These are phyloP conservation scores for Hymenotorrendiella dingleyae DNA, from an alignment of 2,329 filamentous ascomycete species.

Conservation along the genomic window DNA sequence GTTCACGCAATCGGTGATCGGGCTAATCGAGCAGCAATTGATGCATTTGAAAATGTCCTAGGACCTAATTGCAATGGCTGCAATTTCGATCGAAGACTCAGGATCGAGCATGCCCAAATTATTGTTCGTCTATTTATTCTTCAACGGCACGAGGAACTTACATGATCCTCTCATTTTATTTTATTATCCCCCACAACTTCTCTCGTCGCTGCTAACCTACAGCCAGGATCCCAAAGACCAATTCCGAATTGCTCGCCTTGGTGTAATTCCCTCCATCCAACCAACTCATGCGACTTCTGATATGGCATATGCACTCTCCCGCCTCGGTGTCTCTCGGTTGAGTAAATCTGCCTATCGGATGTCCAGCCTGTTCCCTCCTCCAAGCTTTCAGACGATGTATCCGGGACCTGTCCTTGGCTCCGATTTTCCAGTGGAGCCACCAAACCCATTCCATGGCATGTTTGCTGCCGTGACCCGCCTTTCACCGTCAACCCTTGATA, in stretches of 20 bases:
- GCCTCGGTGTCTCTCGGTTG: constrained; percentile 53
- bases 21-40: constrained; percentile 58
- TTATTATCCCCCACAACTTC: neutral
- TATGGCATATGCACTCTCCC: constrained; percentile 57
- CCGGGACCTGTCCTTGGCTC: constrained; percentile 53
- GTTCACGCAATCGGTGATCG: constrained; percentile 69
- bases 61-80: constrained; percentile 48
- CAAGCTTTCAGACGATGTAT: constrained; percentile 6
- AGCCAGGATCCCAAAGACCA: constrained; percentile 54
- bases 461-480: constrained; percentile 61
- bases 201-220: constrained; percentile 6
- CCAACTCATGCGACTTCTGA: constrained; percentile 69
- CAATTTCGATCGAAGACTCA: constrained; percentile 51
- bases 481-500: constrained; percentile 50
- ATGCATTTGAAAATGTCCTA: constrained; percentile 55
- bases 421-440: constrained; percentile 67
- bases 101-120: constrained; percentile 67
- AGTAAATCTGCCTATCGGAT: constrained; percentile 58
- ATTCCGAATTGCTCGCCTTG: constrained; percentile 48
- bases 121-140: constrained; percentile 34
- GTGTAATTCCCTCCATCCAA: constrained; percentile 63
- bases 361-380: constrained; percentile 49
- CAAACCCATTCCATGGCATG: constrained; percentile 61
- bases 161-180: too few species aligned
- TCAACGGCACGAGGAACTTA: too few species aligned